Evolutionary conservation across 2,329 filamentous ascomycete species (phyloP), one percentile per base, ranked within the genome.

Genomic region (Geoglossum cookeanum): DNA sequence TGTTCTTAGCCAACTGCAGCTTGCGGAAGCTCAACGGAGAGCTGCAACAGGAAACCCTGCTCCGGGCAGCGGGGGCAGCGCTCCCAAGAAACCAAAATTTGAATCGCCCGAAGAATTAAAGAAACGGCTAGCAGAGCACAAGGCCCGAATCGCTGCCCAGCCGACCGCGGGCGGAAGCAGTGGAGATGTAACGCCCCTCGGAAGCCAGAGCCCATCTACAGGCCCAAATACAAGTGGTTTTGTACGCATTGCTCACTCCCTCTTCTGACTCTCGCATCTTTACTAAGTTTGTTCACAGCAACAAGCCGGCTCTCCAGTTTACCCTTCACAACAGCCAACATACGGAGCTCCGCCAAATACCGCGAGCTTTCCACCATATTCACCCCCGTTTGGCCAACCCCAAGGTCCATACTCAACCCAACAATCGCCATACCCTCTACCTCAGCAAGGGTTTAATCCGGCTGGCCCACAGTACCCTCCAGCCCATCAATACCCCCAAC

Each of bases 1-100:
- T 64, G 87, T 97, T 67, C 81, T 89, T 61, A 80, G 87, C 64
- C 84, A 85, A 69, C 95, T 84, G 70, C 91, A 94, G 70, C 83
- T 88, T 67, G 83, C 83, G 30, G 87, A 94, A 70, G 84, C 85
- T 59, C 87, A 94, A 64, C 80, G 89, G 59, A 83, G 86, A 62
- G 82, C 84, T 54, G 78, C 81, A 7, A 94, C 89, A 1, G 91
- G 90, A 39, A 95, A 96, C 66, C 86, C 87, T 2, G 79, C 84
- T 17, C 80, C 86, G 0, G 84, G 85, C 1, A 74, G 77, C 53
- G 66, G 67, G 2, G 67, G 67, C 49, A 68, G 69, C 59, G 75
- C 73, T 56, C 69, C 72, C 42, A 84, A 87, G 68, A 81, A 81
- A 60, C 79, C 82, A 1, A 80, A 87, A 73, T 74, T 87, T 4